These are phyloP conservation scores for Phytophthora pinifolia DNA, from an alignment of 352 stramenopile genomes.

Conservation along the genomic window DNA sequence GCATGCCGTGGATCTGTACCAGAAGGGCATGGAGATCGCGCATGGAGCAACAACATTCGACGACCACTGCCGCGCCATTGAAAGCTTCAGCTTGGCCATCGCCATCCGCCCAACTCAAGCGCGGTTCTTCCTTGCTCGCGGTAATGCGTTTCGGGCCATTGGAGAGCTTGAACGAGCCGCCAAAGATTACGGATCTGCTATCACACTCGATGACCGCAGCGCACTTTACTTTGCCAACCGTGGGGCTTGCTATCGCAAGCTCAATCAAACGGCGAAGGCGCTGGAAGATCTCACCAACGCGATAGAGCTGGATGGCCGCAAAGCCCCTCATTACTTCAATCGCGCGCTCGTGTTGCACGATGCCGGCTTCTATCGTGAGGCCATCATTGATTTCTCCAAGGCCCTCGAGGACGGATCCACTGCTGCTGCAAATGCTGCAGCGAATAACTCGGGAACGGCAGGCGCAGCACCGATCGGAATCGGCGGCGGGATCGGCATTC, in stretches of 20 bases:
- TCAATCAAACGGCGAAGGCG: conserved; percentile 52
- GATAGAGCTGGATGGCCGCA: conserved; percentile 72
- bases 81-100: conserved; percentile 75
- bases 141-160: conserved; percentile 72
- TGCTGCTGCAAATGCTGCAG: conserved; percentile 1
- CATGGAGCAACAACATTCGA: conserved; percentile 56
- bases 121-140: conserved; percentile 72
- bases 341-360: conserved; percentile 72
- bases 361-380: conserved; percentile 60
- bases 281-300: conserved; percentile 72
- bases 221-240: conserved; percentile 76
- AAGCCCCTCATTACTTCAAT: conserved; percentile 77
- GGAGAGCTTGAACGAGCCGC: conserved; percentile 66
- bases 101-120: conserved; percentile 66
- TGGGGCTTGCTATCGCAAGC: conserved; percentile 72
- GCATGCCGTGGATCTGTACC: conserved; percentile 74
- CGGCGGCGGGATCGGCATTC: conserved; percentile 39
- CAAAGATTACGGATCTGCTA: conserved; percentile 58
- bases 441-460: conserved; percentile 8
- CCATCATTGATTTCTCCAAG: conserved; percentile 70
- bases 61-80: conserved; percentile 72
- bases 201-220: conserved; percentile 64
- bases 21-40: conserved; percentile 70
- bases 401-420: conserved; percentile 69
- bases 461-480: not conserved